These are phyloP conservation scores for Fereydounia khargensis DNA, from an alignment of 1,284 basidiomycete species.

Conservation along the genomic window DNA sequence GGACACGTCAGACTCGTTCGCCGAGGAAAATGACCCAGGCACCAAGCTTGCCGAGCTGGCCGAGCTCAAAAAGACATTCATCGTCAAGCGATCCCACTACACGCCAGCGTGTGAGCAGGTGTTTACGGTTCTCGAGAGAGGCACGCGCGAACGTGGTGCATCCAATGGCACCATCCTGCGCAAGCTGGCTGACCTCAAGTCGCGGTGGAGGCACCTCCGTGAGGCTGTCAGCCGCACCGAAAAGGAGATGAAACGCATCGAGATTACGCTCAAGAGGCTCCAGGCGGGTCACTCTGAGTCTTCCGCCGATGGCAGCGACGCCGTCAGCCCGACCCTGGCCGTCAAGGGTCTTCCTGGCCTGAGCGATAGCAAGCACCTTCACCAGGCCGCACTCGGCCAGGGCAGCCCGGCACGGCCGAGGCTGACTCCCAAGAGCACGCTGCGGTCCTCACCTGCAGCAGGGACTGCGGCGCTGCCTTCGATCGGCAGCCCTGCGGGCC, in stretches of 20 bases:
- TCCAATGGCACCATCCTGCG: slow-evolving; percentile 91
- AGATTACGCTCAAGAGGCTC: slow-evolving; percentile 62
- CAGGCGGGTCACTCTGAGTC: background rate
- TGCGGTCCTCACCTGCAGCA: slow-evolving; percentile 10
- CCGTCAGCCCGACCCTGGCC: slow-evolving; percentile 18
- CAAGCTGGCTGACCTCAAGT: slow-evolving; percentile 77
- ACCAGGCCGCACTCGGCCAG: slow-evolving; percentile 18
- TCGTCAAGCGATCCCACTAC: slow-evolving; percentile 68
- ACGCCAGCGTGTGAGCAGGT: slow-evolving; percentile 88
- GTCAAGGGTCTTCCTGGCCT: too few relatives aligned
- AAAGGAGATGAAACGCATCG: slow-evolving; percentile 73
- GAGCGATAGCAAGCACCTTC: background rate
- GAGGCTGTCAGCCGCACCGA: slow-evolving; percentile 75
- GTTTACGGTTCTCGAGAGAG: slow-evolving; percentile 87
- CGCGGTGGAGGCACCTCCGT: slow-evolving; percentile 74
- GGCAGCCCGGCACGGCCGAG: slow-evolving; percentile 22
- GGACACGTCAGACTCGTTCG: slow-evolving; percentile 6
- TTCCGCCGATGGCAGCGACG: too few relatives aligned
- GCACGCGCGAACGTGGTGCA: slow-evolving; percentile 81
- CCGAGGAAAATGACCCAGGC: slow-evolving; percentile 3
- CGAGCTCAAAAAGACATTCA: slow-evolving; percentile 26
- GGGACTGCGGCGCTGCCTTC: slow-evolving; percentile 8
- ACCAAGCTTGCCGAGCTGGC: slow-evolving; percentile 30
- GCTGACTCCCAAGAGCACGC: slow-evolving; percentile 3
- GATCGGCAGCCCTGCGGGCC: too few relatives aligned